These are phyloP conservation scores for Sisymbrium irio DNA, from an alignment of 345 rosid genomes.

Conservation along the genomic window DNA sequence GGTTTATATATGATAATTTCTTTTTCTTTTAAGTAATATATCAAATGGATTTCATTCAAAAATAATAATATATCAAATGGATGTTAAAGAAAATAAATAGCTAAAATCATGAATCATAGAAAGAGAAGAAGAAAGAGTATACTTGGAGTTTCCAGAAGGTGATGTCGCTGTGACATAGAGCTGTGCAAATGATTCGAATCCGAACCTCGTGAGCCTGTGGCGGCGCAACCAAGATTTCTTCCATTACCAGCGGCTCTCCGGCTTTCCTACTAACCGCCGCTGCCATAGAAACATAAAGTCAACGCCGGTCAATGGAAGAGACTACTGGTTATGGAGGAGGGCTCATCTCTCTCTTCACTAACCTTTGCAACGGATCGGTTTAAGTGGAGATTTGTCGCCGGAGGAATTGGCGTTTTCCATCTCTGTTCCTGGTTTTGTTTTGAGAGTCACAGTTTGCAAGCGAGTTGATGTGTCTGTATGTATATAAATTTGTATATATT, in stretches of 20 bases:
- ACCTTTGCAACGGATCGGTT: conserved; percentile 73
- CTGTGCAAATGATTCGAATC: conserved; percentile 64
- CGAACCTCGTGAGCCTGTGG: conserved; percentile 74
- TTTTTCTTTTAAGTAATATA: too few relatives aligned
- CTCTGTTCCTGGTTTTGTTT: not conserved
- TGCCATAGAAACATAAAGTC: conserved; percentile 22
- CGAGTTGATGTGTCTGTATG: not conserved
- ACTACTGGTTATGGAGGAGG: not conserved
- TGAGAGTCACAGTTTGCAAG: not conserved
- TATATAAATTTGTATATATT: not conserved
- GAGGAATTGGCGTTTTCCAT: conserved; percentile 38
- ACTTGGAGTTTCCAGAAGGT: conserved; percentile 79
- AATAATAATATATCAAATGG: too few relatives aligned
- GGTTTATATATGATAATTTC: too few relatives aligned
- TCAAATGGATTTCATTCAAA: too few relatives aligned
- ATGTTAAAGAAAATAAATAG: not conserved
- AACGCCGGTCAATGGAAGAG: not conserved
- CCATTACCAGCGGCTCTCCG: conserved; percentile 72
- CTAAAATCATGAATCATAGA: not conserved
- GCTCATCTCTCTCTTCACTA: not conserved
- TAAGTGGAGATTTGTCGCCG: conserved; percentile 29
- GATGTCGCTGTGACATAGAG: conserved; percentile 76
- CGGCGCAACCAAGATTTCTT: conserved; percentile 75
- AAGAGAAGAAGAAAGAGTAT: not conserved
- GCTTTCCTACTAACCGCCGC: conserved; percentile 71